phyloP scores from a whole-genome alignment of 257 asterid genomes.

The Galeopsis tetrahit region DNA sequence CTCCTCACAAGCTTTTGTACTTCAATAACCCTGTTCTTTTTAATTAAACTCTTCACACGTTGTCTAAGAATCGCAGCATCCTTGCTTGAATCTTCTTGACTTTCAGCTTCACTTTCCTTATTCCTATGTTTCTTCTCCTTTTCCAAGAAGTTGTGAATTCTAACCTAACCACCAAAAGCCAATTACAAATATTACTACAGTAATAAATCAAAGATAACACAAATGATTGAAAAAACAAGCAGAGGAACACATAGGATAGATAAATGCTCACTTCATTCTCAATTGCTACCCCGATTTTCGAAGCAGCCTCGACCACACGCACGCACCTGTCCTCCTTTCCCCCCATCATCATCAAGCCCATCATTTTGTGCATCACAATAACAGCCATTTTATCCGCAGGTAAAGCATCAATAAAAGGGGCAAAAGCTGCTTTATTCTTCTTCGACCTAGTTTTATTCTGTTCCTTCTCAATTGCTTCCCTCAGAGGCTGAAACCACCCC shows the following conservation, averaged over 20 bases:
- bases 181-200: conserved; percentile 13
- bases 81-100: conserved; percentile 50
- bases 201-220: conserved; percentile 20
- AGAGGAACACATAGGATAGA: background rate
- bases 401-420: conserved; percentile 70
- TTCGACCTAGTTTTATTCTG: conserved; percentile 59
- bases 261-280: conserved; percentile 79
- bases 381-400: conserved; percentile 96
- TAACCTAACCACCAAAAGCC: conserved; percentile 55
- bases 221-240: background rate
- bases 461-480: conserved; percentile 75
- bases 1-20: conserved; percentile 78
- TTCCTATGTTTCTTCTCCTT: conserved; percentile 54
- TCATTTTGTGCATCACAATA: conserved; percentile 90
- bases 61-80: conserved; percentile 61
- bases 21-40: conserved; percentile 63
- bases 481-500: conserved; percentile 95
- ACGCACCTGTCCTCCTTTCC: conserved; percentile 79
- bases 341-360: conserved; percentile 93
- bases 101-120: conserved; percentile 46
- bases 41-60: conserved; percentile 76
- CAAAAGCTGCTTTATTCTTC: conserved; percentile 68
- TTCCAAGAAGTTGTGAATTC: conserved; percentile 85
- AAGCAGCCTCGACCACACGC: conserved; percentile 89
- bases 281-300: conserved; percentile 79